Evolutionary conservation across 257 asterid species (phyloP).

Genomic region (Coffea eugenioides): DNA sequence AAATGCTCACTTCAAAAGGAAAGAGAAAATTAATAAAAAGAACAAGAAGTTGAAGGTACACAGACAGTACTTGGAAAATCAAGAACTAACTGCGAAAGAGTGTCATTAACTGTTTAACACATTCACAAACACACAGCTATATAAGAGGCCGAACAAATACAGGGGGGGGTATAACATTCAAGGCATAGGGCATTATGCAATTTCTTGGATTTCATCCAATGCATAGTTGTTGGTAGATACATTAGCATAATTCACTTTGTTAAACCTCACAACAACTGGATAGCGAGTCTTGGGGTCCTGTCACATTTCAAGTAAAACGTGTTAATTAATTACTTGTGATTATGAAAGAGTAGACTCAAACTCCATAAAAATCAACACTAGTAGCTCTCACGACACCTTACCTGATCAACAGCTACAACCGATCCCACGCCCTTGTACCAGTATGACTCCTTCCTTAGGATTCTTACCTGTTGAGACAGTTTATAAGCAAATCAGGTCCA

Average conservation of each 20-base stretch:
- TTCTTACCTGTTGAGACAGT: slow-evolving; percentile 57
- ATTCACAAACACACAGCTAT: not conserved
- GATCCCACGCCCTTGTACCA: slow-evolving; percentile 91
- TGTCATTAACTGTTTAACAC: not conserved
- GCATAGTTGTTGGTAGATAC: slow-evolving; percentile 95
- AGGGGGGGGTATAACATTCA: slow-evolving; percentile 6
- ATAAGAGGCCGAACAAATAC: slow-evolving; percentile 7
- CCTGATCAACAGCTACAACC: slow-evolving; percentile 97
- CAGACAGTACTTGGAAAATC: not conserved
- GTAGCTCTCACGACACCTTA: slow-evolving; percentile 13
- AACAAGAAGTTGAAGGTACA: slow-evolving; percentile 8
- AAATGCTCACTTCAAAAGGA: not conserved
- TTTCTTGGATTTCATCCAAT: slow-evolving; percentile 73
- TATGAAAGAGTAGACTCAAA: not conserved
- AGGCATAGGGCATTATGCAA: slow-evolving; percentile 30
- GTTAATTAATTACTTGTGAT: not conserved
- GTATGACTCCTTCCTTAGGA: slow-evolving; percentile 89
- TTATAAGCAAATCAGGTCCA: not conserved
- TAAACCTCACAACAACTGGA: slow-evolving; percentile 91
- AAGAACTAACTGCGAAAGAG: slow-evolving; percentile 1
- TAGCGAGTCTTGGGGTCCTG: slow-evolving; percentile 93
- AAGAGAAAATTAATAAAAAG: not conserved
- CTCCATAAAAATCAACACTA: not conserved
- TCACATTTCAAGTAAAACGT: not conserved
- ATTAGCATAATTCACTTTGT: slow-evolving; percentile 89